Base-by-base conservation (phyloP, 2,329 filamentous ascomycete genomes). In the Colletotrichum tanaceti region DNA sequence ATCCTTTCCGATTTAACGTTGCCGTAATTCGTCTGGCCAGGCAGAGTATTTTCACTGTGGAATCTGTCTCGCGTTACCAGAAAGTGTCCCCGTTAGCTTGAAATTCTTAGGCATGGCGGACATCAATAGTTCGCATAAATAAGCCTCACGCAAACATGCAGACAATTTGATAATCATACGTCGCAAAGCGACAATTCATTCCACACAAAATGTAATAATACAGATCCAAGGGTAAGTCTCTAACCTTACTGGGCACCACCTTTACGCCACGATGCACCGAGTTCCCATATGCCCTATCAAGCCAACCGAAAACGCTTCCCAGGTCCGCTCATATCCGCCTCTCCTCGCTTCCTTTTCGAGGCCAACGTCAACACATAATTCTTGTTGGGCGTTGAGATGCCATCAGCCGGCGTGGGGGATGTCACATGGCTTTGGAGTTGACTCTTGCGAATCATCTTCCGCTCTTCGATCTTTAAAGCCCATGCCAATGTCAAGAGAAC, bases 401-500 rank as follows among this genome's bases (percentile, higher is more conserved):
- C 38, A 14, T 39, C 46, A 39, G 39, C 58, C 46, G 44, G 52
- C n/a, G 58, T 55, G 44, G 50, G 57, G 58, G 44, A 35, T 20
- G 20, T 18, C 32, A 35, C 7, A 28, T 44, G 35, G 1, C 24
- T 18, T 55, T 10, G 24, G 10, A 53, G 66, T 54, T n/a, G 13
- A 38, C 58, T 67, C n/a, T 20, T 43, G 4, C 46, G 70, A 22
- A 60, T 70, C 44, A 79, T 76, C 73, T 76, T 81, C 64, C 75
- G 74, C 72, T 82, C 79, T 73, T 86, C 81, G 47, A 82, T 75
- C 63, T 76, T 78, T 7, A 86, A 73, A 65, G 79, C 77, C 83
- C 83, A 86, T 67, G 83, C 71, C 39, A 87, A 75, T 9, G 85
- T 81, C 72, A 86, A 73, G 70, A 87, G 76, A 49, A 80, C 78